Base-by-base conservation (phyloP, 2,329 filamentous ascomycete genomes). In the Diaporthe ilicicola region DNA sequence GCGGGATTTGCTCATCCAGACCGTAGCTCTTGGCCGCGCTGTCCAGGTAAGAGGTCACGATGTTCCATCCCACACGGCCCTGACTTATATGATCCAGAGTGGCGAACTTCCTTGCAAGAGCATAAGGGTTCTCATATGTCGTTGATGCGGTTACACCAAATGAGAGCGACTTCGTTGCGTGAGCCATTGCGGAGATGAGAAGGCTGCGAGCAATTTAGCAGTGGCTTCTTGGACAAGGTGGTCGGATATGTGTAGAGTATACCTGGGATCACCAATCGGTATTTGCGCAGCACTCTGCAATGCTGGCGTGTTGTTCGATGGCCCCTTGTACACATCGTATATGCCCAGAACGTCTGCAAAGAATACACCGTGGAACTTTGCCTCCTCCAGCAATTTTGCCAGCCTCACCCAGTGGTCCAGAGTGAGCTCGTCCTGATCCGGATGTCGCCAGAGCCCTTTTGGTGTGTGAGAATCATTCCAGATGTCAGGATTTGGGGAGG, bases 141-240 rank as follows among this genome's bases (percentile, higher is more conserved):
- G 91, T 92, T 3, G 88, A 88, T 1, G 90, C 88, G 0, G 91
- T 93, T 4, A 93, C 89, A 0, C 91, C 91, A 73, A 93, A 93
- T 0, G 87, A 89, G 37, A 93, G 87, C 72, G 84, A 91, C 75
- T 90, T 86, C 0, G 91, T 93, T 0, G 84, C 91, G 1, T 91
- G 90, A 1, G 91, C 91, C 90, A 93, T 92, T 0, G 91, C 90
- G 1, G 91, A 64, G 19, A 64, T 50, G n/a, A 64, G 59, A 12
- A 64, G 59, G 85, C 59, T 64, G n/a, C 13, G n/a, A 1, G n/a
- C 17, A n/a, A 3, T 12, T 64, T 27, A 64, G 59, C 13, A 64
- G 8, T 4, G 4, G 1, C 13, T 50, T 24, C 8, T 1, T 8
- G 22, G 12, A 19, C 29, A 22, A 37, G 7, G 10, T 13, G 2